These are phyloP conservation scores for Citrus sp. DNA, from an alignment of 345 rosid species.

Conservation along the genomic window DNA sequence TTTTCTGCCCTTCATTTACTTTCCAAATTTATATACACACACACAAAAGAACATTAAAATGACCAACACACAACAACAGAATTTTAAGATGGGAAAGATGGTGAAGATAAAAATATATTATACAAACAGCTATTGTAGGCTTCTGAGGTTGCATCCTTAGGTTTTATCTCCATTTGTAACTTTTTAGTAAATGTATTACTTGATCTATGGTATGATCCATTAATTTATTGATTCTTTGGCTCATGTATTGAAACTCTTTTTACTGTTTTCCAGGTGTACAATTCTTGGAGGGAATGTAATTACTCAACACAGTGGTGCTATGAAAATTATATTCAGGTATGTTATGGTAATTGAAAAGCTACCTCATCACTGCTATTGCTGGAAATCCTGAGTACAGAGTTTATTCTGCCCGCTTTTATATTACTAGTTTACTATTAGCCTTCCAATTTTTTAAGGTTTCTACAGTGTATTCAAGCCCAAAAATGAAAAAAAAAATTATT, in stretches of 20 bases:
- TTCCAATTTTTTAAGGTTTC: not conserved
- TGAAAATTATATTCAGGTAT: conserved; percentile 94
- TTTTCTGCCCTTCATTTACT: not conserved
- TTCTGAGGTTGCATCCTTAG: not conserved
- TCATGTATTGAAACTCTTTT: conserved; percentile 16
- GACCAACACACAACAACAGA: not conserved
- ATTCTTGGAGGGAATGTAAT: conserved; percentile 95
- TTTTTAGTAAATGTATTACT: not conserved
- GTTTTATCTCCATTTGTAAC: not conserved
- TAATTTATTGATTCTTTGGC: not conserved
- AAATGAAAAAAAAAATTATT: no score
- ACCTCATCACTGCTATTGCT: not conserved
- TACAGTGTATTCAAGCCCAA: no score
- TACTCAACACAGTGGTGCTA: conserved; percentile 98
- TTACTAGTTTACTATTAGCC: not conserved
- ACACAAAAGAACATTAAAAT: not conserved
- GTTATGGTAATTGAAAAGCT: not conserved
- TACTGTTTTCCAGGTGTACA: conserved; percentile 58
- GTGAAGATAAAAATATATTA: not conserved
- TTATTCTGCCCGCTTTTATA: not conserved
- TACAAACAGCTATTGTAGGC: not conserved
- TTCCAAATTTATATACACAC: no score
- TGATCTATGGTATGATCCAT: not conserved
- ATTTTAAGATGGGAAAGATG: not conserved
- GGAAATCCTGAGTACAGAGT: not conserved